phyloP scores from a whole-genome alignment of 1,284 basidiomycete species.

The Fistulina hepatica region DNA sequence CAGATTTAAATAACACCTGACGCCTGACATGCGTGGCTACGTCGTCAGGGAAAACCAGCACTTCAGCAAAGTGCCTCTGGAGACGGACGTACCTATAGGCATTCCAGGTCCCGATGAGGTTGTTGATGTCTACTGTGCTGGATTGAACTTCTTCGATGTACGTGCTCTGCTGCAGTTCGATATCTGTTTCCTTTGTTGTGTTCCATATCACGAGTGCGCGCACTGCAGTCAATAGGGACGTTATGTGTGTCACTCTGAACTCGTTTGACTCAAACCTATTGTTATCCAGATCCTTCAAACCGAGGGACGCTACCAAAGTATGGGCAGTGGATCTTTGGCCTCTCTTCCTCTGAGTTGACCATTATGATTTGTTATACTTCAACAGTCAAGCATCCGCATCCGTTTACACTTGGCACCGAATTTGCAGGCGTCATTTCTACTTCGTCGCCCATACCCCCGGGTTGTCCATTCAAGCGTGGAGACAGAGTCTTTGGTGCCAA shows the following conservation, averaged over 20 bases:
- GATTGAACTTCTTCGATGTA: constrained; percentile 75
- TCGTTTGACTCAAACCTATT: no score
- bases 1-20: constrained; percentile 29
- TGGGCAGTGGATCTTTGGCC: no score
- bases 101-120: constrained; percentile 46
- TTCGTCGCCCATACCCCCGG: constrained; percentile 72
- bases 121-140: constrained; percentile 73
- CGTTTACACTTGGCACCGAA: constrained; percentile 60
- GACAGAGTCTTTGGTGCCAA: constrained; percentile 85
- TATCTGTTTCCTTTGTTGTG: no score
- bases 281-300: no score
- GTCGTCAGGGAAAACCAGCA: constrained; percentile 64
- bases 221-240: no score
- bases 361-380: no score
- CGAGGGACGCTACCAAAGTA: no score
- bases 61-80: constrained; percentile 56
- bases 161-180: no score
- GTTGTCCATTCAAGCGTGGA: constrained; percentile 73
- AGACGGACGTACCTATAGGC: constrained; percentile 52
- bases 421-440: constrained; percentile 73
- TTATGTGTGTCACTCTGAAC: no score
- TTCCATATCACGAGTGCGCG: no score
- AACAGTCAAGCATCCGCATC: no score
- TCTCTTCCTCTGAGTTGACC: no score
- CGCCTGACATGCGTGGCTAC: constrained; percentile 73